Conservation (phyloP, 2,329 filamentous ascomycete genomes). For the Alternaria angustiovoidea region DNA sequence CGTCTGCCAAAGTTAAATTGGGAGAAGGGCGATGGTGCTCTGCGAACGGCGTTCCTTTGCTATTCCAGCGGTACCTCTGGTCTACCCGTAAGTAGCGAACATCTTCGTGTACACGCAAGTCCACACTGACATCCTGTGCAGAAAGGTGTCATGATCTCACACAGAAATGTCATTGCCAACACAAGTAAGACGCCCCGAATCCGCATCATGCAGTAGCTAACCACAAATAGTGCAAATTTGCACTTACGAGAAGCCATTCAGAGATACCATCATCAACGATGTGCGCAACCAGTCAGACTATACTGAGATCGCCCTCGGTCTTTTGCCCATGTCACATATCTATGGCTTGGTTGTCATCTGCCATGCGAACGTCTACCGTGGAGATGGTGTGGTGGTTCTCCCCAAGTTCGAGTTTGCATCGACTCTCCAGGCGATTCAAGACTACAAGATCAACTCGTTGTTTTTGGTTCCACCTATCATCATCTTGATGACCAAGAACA, state of each 20-base stretch:
- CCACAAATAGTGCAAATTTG: conserved; percentile 63
- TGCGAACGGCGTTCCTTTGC: conserved; percentile 77
- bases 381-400: conserved; percentile 76
- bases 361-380: conserved; percentile 71
- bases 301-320: conserved; percentile 67
- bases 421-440: conserved; percentile 70
- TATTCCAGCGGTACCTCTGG: conserved; percentile 84
- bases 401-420: conserved; percentile 77
- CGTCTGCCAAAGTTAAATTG: conserved; percentile 66
- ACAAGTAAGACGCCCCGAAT: conserved; percentile 47
- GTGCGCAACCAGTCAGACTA: conserved; percentile 52
- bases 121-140: conserved; percentile 42
- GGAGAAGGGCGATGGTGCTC: conserved; percentile 70
- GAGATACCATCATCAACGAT: conserved; percentile 52
- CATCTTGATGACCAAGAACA: conserved; percentile 75
- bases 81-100: conserved; percentile 65
- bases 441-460: conserved; percentile 72
- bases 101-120: neutral
- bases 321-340: conserved; percentile 85
- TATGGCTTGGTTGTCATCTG: conserved; percentile 78
- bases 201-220: conserved; percentile 4
- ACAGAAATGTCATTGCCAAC: conserved; percentile 81
- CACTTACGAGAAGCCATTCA: conserved; percentile 57
- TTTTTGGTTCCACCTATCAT: conserved; percentile 82
- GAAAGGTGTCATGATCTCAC: conserved; percentile 87